These are phyloP conservation scores for Globisporangium okanoganense DNA, from an alignment of 352 stramenopile species.

Conservation along the genomic window DNA sequence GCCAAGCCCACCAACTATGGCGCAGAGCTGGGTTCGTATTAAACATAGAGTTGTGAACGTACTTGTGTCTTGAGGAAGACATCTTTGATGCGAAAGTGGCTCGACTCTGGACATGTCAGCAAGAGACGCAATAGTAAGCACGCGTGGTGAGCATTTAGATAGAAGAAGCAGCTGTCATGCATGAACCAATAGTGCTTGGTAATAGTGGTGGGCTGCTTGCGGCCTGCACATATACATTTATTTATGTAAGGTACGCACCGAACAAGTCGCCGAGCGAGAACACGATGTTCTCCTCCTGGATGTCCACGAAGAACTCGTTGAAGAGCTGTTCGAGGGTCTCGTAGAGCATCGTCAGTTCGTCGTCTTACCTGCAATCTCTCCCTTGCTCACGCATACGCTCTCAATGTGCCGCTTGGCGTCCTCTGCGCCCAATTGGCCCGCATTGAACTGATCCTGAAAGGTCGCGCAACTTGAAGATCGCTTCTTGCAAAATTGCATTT, in stretches of 20 bases:
- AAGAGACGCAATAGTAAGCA: not conserved
- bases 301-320: constrained; percentile 61
- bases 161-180: not conserved
- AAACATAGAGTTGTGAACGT: constrained; percentile 1
- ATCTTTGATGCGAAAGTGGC: constrained; percentile 55
- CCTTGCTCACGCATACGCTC: too few species aligned
- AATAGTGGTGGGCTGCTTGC: not conserved
- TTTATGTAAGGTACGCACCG: constrained; percentile 35
- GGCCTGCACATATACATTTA: not conserved
- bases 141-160: not conserved
- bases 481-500: too few species aligned
- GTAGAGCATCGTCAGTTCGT: constrained; percentile 58
- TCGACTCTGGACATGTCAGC: constrained; percentile 34
- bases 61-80: constrained; percentile 66
- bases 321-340: constrained; percentile 51
- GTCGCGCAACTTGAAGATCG: too few species aligned
- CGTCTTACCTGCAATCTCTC: too few species aligned
- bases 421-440: too few species aligned
- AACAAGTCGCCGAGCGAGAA: constrained; percentile 78
- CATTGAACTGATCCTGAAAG: too few species aligned
- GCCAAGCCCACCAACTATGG: not conserved
- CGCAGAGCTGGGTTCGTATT: too few species aligned
- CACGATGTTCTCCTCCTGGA: constrained; percentile 47
- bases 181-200: not conserved
- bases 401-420: too few species aligned